phyloP scores from a whole-genome alignment of 352 stramenopile genomes.

The Phytophthora niederhauseri region DNA sequence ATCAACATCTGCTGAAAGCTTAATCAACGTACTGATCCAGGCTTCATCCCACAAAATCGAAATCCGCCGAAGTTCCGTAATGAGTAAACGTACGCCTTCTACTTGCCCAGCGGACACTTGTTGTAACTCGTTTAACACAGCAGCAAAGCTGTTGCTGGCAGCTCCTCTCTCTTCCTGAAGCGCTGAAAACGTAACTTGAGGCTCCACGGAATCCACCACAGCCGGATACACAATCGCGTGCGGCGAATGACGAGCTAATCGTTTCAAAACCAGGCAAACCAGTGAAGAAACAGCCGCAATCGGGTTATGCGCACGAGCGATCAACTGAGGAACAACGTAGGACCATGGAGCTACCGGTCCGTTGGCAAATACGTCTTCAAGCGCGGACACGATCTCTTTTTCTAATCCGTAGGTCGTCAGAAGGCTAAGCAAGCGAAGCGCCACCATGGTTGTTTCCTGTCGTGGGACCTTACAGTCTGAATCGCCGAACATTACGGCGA shows the following conservation, averaged over 20 bases:
- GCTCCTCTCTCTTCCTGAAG: constrained; percentile 7
- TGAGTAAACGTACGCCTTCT: constrained; percentile 59
- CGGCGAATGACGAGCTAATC: constrained; percentile 64
- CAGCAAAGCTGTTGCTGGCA: constrained; percentile 35
- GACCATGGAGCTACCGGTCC: constrained; percentile 70
- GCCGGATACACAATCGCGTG: constrained; percentile 79
- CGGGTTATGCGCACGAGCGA: constrained; percentile 70
- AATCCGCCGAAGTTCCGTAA: constrained; percentile 79
- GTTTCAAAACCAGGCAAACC: constrained; percentile 63
- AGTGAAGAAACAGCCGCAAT: constrained; percentile 50
- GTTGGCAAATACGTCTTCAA: constrained; percentile 51
- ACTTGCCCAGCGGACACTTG: constrained; percentile 48
- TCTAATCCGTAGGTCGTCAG: constrained; percentile 70
- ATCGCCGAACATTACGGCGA: constrained; percentile 22
- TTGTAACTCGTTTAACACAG: constrained; percentile 52
- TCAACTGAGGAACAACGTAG: constrained; percentile 73
- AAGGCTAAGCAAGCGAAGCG: constrained; percentile 68
- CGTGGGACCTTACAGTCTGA: constrained; percentile 8
- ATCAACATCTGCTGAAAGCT: constrained; percentile 75
- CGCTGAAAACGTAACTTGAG: constrained; percentile 9
- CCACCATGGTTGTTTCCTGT: constrained; percentile 53
- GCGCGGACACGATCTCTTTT: constrained; percentile 38
- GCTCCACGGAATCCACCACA: constrained; percentile 62
- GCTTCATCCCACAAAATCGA: constrained; percentile 87
- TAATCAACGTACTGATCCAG: constrained; percentile 74